phyloP scores from a whole-genome alignment of 306 rosid species.

The Lablab purpureus region DNA sequence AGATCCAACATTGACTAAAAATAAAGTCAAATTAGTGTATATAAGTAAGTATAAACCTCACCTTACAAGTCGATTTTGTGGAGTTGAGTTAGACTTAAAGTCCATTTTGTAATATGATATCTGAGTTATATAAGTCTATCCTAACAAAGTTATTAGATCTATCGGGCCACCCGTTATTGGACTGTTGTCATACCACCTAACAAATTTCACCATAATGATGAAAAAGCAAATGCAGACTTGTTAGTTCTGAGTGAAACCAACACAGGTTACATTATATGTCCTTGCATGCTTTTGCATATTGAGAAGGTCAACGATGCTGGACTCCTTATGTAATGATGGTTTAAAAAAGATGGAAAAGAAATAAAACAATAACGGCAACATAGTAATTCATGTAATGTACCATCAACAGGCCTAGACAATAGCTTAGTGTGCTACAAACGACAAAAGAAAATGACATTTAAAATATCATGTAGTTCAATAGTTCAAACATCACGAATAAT shows the following conservation, averaged over 20 bases:
- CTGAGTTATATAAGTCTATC: too few species aligned
- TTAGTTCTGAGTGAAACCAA: slow-evolving; percentile 44
- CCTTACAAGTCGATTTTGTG: too few species aligned
- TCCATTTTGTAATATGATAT: too few species aligned
- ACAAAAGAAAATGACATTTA: background rate
- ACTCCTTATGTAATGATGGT: slow-evolving; percentile 28
- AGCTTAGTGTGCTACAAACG: slow-evolving; percentile 16
- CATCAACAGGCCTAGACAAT: slow-evolving; percentile 10
- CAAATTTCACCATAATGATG: slow-evolving; percentile 30
- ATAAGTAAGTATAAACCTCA: too few species aligned
- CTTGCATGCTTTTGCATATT: slow-evolving; percentile 53
- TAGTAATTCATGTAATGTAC: slow-evolving; percentile 19
- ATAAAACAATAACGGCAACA: background rate
- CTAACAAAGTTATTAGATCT: too few species aligned
- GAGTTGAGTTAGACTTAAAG: too few species aligned
- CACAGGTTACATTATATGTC: slow-evolving; percentile 40
- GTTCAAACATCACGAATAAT: slow-evolving; percentile 42
- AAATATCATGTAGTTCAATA: slow-evolving; percentile 35
- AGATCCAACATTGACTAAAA: too few species aligned
- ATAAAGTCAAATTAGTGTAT: too few species aligned
- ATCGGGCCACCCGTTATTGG: too few species aligned
- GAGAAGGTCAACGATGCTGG: too few species aligned
- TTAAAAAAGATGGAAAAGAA: slow-evolving; percentile 37
- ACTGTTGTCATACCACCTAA: background rate
- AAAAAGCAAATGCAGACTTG: slow-evolving; percentile 61